Evolutionary conservation across 2,329 filamentous ascomycete species (phyloP).

Genomic region (Exophiala alcalophila): DNA sequence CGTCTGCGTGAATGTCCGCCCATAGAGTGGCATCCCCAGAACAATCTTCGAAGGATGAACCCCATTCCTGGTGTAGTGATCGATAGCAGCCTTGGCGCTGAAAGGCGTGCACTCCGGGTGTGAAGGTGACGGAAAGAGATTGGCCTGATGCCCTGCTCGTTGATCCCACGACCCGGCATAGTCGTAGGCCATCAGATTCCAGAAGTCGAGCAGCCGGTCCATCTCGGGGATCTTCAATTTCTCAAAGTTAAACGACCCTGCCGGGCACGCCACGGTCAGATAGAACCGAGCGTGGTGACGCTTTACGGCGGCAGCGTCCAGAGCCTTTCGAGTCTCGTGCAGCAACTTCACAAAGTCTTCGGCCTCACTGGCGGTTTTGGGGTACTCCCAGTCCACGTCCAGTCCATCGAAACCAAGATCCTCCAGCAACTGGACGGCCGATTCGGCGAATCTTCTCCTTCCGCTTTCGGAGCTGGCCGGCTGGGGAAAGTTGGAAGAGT

Average conservation of each 20-base stretch:
- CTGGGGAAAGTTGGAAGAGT: slow-evolving; percentile 70
- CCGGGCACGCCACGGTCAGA: slow-evolving; percentile 30
- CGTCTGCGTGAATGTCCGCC: slow-evolving; percentile 77
- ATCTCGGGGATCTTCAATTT: slow-evolving; percentile 62
- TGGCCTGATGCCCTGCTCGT: slow-evolving; percentile 73
- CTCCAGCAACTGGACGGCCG: slow-evolving; percentile 71
- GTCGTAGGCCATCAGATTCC: slow-evolving; percentile 87
- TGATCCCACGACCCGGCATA: slow-evolving; percentile 80
- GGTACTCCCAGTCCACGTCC: slow-evolving; percentile 51
- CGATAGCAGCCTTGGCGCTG: slow-evolving; percentile 67
- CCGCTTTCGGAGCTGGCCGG: slow-evolving; percentile 60
- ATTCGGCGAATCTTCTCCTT: slow-evolving; percentile 64
- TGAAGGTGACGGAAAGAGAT: slow-evolving; percentile 60
- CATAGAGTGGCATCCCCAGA: slow-evolving; percentile 88
- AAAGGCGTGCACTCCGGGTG: slow-evolving; percentile 71
- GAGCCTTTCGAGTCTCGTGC: slow-evolving; percentile 40
- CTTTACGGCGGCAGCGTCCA: slow-evolving; percentile 26
- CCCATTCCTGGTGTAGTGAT: slow-evolving; percentile 63
- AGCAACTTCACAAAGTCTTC: slow-evolving; percentile 44
- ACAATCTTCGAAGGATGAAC: slow-evolving; percentile 72
- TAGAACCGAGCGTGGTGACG: slow-evolving; percentile 23
- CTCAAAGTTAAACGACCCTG: slow-evolving; percentile 60
- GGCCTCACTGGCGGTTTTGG: slow-evolving; percentile 42
- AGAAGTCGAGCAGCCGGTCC: slow-evolving; percentile 67
- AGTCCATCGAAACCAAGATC: slow-evolving; percentile 68